Conservation (phyloP, 2,329 filamentous ascomycete species). For the Trichoderma afroharzianum region DNA sequence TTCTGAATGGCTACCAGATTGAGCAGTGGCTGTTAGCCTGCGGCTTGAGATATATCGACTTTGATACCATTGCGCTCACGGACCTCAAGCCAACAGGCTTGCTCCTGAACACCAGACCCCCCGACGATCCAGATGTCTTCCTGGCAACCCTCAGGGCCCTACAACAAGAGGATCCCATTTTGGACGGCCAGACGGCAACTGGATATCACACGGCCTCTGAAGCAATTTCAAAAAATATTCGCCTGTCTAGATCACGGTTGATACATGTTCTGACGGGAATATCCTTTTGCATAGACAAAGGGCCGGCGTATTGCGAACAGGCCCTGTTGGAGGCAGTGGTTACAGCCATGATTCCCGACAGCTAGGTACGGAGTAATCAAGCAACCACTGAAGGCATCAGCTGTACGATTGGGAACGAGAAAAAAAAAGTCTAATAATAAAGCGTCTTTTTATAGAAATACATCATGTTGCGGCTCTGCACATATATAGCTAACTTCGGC, state of each 20-base stretch:
- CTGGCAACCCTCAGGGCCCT: neutral
- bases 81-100: neutral
- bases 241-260: neutral
- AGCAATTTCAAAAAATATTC: neutral
- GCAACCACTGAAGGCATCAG: neutral
- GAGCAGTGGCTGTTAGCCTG: conserved; percentile 8
- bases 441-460: neutral
- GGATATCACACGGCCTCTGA: neutral
- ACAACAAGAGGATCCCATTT: neutral
- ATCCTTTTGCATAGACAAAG: conserved; percentile 9
- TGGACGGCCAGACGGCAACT: neutral
- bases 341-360: neutral
- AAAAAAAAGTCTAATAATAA: neutral
- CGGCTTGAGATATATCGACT: neutral
- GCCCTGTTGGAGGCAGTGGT: neutral
- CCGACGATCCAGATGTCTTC: neutral
- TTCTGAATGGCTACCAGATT: conserved; percentile 9
- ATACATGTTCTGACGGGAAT: conserved; percentile 2
- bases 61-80: neutral
- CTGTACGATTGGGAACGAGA: neutral
- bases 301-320: neutral
- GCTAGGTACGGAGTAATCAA: neutral
- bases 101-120: neutral
- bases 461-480: neutral
- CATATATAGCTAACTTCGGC: neutral